Evolutionary conservation across 805 yeast species (phyloP), one percentile per base, ranked within the genome.

Genomic region (Suhomyces sp.): DNA sequence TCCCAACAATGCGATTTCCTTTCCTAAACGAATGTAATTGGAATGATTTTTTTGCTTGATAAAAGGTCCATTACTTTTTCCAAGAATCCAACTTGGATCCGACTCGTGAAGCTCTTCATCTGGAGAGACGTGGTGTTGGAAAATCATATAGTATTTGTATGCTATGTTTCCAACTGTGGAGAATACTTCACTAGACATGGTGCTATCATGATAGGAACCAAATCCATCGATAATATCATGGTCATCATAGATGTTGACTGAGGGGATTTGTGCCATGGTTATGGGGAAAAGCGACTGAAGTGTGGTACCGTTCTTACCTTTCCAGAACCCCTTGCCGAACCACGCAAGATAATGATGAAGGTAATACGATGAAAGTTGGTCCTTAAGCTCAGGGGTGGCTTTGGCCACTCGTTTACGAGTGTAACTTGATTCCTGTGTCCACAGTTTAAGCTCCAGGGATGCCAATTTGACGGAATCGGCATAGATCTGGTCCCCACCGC

Each of bases 221-320:
- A 79, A 91, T 2, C 98, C 98, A 55, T 91, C 98, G 47, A 93
- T 90, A 34, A 91, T 86, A 58, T 93, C 98, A 61, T 91, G 98
- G 58, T 91, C 98, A 58, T 91, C 98, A 62, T 68, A 90, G 20
- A 91, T 77, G 58, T 90, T 91, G 36, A 91, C 70, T 22, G 83
- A 74, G 5, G 98, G 98, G 43, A 91, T 90, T 30, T 78, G 77
- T 0, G 95, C 80, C 68, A 84, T 63, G 3, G 97, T 86, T 23
- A 76, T 54, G 1, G 96, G 93, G 48, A 79, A 81, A 33, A 79
- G 65, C 1, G 72, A 42, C 56, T 88, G 95, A 23, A 76, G 56
- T 1, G 95, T 82, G 29, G 68, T 68, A 6, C 95, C 88, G 5
- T 60, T 59, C 0, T 67, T 55, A 9, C 96, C 96, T 37, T 60